A percentile compares a stretch with the other conserved stretches of the same genome.
These are phyloP conservation scores for Kazachstania psychrophila DNA, from an alignment of 805 yeast genomes.

Conservation along the genomic window DNA sequence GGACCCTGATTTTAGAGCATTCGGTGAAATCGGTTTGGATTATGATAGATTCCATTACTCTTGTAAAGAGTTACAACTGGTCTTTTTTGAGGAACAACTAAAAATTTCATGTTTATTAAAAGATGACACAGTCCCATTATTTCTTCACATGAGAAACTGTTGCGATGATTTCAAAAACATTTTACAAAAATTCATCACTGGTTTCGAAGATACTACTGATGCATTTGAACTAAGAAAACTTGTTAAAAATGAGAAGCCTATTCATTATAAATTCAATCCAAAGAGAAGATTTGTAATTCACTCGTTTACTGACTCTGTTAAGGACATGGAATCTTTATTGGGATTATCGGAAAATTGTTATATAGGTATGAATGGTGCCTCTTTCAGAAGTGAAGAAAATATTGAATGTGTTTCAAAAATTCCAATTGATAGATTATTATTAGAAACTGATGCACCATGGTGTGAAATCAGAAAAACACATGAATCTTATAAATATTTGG, in stretches of 20 bases:
- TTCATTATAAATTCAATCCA: constrained; percentile 27
- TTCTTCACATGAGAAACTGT: constrained; percentile 83
- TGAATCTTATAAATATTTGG: constrained; percentile 53
- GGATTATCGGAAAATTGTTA: constrained; percentile 34
- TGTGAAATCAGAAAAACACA: constrained; percentile 85
- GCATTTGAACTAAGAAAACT: constrained; percentile 10
- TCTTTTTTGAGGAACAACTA: constrained; percentile 65
- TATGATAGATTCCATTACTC: constrained; percentile 83
- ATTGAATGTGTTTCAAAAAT: constrained; percentile 52
- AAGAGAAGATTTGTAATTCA: constrained; percentile 74
- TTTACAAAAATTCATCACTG: constrained; percentile 50
- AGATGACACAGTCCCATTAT: constrained; percentile 62
- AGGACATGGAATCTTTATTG: constrained; percentile 52
- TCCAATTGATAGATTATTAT: constrained; percentile 63
- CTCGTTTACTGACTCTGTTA: constrained; percentile 78
- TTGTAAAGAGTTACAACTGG: constrained; percentile 52
- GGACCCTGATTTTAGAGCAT: constrained; percentile 57
- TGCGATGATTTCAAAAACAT: constrained; percentile 66
- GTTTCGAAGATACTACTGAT: constrained; percentile 29
- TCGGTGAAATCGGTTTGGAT: constrained; percentile 94
- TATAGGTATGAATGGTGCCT: constrained; percentile 89
- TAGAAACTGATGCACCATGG: constrained; percentile 99
- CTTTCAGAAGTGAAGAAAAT: constrained; percentile 70
- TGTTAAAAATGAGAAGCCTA: constrained; percentile 7
- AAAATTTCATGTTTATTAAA: constrained; percentile 35